A percentile compares a stretch with the other conserved stretches of the same genome.
Conservation (phyloP, 2,329 filamentous ascomycete species). For the Cylindrodendrum hubeiense region DNA sequence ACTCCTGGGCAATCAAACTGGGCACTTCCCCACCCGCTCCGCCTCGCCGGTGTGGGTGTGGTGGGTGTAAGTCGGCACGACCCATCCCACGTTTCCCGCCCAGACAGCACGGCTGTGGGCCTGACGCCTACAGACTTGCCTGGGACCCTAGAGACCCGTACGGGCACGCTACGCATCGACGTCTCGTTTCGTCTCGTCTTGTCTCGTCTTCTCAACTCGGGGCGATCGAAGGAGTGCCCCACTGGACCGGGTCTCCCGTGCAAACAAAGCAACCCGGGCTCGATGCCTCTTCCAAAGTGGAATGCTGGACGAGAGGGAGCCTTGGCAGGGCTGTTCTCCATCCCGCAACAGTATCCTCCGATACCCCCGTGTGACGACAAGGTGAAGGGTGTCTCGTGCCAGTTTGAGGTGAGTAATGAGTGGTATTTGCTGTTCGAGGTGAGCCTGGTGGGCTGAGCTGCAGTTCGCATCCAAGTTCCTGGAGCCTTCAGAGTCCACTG, state of each 20-base stretch:
- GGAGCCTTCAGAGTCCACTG: conserved; percentile 11
- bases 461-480: conserved; percentile 20
- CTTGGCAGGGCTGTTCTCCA: conserved; percentile 10
- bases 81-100: neutral
- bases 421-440: conserved; percentile 4
- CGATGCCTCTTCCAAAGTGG: conserved; percentile 14
- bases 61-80: conserved; percentile 4
- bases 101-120: neutral
- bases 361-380: conserved; percentile 15
- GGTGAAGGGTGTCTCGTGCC: conserved; percentile 25
- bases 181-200: neutral
- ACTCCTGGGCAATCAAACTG: neutral
- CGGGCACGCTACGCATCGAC: neutral
- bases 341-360: conserved; percentile 7
- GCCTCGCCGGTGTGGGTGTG: neutral
- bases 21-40: neutral
- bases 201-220: neutral
- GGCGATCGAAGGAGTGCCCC: neutral
- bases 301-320: conserved; percentile 20
- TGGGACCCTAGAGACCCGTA: neutral
- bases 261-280: neutral
- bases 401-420: conserved; percentile 15
- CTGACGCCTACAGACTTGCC: neutral
- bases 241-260: neutral
- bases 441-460: conserved; percentile 30